Evolutionary conservation across 2,329 filamentous ascomycete species (phyloP).

Genomic region (Tothia fuscella): DNA sequence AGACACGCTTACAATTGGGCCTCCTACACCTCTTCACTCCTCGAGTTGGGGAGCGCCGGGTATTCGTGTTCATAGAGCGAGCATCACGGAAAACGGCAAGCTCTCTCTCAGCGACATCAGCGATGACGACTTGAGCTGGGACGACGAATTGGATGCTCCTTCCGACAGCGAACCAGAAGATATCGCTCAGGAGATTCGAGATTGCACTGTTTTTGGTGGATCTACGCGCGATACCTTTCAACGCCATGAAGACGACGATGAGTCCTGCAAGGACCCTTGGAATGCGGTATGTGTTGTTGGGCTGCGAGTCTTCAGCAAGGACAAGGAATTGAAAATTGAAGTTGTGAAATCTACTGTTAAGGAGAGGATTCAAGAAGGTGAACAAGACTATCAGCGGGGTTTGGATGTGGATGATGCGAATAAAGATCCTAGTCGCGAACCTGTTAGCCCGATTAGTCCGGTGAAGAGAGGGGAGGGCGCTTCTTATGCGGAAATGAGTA

Average conservation of each 20-base stretch:
- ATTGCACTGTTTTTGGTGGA: too few species aligned
- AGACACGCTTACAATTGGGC: constrained; percentile 5
- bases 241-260: constrained; percentile 26
- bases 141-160: constrained; percentile 28
- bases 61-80: constrained; percentile 8
- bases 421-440: constrained; percentile 18
- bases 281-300: constrained; percentile 50
- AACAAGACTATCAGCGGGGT: constrained; percentile 18
- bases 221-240: constrained; percentile 9
- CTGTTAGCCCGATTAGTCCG: constrained; percentile 3
- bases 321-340: constrained; percentile 38
- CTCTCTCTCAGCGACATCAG: constrained; percentile 19
- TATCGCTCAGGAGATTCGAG: background rate
- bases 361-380: constrained; percentile 19
- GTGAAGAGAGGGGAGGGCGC: background rate
- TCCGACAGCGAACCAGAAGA: constrained; percentile 7
- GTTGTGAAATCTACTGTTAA: constrained; percentile 34
- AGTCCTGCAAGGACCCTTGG: constrained; percentile 42
- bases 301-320: constrained; percentile 44
- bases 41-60: constrained; percentile 5
- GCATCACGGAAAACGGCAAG: background rate
- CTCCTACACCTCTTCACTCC: background rate
- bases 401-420: constrained; percentile 30
- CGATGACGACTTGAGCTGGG: constrained; percentile 27
- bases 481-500: constrained; percentile 1